Base-by-base conservation (phyloP, 2,329 filamentous ascomycete species). In the Pseudogymnoascus sp. region DNA sequence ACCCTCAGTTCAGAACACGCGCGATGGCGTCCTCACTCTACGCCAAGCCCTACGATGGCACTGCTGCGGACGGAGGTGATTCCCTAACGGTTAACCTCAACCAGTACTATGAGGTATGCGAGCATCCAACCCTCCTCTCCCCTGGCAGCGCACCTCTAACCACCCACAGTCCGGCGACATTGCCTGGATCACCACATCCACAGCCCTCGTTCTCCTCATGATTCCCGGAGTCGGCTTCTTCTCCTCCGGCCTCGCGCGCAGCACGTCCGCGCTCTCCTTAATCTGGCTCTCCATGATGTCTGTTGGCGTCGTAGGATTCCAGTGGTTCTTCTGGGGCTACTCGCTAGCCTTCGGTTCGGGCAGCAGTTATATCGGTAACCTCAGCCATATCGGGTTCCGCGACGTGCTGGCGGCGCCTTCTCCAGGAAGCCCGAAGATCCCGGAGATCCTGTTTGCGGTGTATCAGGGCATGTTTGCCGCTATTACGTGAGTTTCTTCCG, bases 281-380 rank as follows among this genome's bases (percentile, higher is more conserved):
- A 91, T 96, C 75, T 96, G 91, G 91, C 86, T 96, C 23, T 93
- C 90, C 3, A 81, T 96, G 72, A 96, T 96, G 89, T 85, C 91
- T 18, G 86, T 88, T 1, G 91, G 88, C 11, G 88, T 96, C 60
- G 88, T 91, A 37, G 88, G 87, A 25, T 96, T 96, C 76, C 91
- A 96, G 75, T 96, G 92, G 92, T 96, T 96, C 80, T 72, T 73
- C 67, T 73, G 72, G 72, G 72, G 72, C 61, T 73, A 69, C 67
- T 72, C 71, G 0, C 67, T 73, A 7, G 64, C 72, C 25, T 73
- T 73, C 65, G 69, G 66, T 18, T 70, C 69, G 2, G 69, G 69
- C 33, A 69, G 64, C n/a, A 83, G 80, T 43, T 96, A 85, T 74
- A 90, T 96, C 66, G 91, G 91, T 63, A 82, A 92, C 69, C 79